phyloP scores from a whole-genome alignment of 2,329 filamentous ascomycete species.

The Neofusicoccum cordaticola region DNA sequence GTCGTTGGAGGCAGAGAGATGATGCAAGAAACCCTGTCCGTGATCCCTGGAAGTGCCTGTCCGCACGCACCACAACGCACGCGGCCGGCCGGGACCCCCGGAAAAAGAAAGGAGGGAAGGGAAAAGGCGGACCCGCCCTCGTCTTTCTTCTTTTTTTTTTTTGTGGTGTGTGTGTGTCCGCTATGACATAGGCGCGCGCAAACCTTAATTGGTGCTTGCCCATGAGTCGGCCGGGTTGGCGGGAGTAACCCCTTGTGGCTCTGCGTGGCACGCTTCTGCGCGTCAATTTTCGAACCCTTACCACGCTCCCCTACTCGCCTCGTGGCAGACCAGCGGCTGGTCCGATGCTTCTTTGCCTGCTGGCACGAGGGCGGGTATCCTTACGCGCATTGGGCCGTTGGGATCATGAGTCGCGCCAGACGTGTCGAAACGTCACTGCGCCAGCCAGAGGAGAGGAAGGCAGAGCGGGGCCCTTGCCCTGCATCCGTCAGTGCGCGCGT shows the following conservation, averaged over 20 bases:
- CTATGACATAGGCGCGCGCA: neutral
- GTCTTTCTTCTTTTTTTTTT: neutral
- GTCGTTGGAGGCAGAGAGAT: neutral
- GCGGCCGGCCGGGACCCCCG: neutral
- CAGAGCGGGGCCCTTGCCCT: neutral
- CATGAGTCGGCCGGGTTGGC: neutral
- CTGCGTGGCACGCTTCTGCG: conserved; percentile 10
- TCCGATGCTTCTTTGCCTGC: neutral
- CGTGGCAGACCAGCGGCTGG: neutral
- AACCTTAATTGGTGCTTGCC: conserved; percentile 1
- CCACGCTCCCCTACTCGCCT: neutral
- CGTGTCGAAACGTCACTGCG: neutral
- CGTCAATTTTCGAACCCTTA: neutral
- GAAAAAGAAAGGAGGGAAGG: neutral
- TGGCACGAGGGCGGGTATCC: conserved; percentile 2
- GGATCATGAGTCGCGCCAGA: neutral
- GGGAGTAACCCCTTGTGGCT: conserved; percentile 4
- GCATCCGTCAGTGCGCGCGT: conserved; percentile 2
- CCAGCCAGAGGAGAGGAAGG: neutral
- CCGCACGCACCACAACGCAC: neutral
- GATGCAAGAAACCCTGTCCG: neutral
- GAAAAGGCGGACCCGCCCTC: neutral
- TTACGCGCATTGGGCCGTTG: neutral
- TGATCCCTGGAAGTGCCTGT: conserved; percentile 2
- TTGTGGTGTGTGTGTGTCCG: neutral